Percentiles rank a stretch among this genome's conserved stretches.
Conservation (phyloP, 2,329 filamentous ascomycete genomes). For the Penicillium sp. region DNA sequence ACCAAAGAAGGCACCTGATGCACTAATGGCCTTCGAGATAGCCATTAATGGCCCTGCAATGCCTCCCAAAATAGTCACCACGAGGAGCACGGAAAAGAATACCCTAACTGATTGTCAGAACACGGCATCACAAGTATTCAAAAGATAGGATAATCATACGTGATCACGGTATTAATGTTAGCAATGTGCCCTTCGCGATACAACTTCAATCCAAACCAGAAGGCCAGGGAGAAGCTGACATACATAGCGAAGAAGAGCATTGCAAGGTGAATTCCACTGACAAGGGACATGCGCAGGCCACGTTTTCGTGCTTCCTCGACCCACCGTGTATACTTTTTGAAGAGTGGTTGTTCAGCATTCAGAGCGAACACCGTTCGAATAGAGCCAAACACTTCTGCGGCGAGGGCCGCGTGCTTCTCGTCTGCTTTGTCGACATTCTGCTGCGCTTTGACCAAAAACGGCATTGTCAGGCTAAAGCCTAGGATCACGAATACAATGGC, state of each 20-base stretch:
- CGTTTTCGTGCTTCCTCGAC: slow-evolving; percentile 39
- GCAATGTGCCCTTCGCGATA: slow-evolving; percentile 36
- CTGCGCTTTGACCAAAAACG: slow-evolving; percentile 36
- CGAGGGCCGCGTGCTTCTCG: slow-evolving; percentile 39
- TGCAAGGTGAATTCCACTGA: slow-evolving; percentile 35
- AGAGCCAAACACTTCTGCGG: slow-evolving; percentile 44
- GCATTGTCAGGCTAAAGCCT: slow-evolving; percentile 34
- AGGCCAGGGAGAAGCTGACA: slow-evolving; percentile 36
- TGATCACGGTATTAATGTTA: slow-evolving; percentile 40
- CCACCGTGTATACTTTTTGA: slow-evolving; percentile 38
- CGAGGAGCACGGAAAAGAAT: slow-evolving; percentile 37
- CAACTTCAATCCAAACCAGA: slow-evolving; percentile 41
- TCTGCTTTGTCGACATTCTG: slow-evolving; percentile 41
- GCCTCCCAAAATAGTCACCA: slow-evolving; percentile 27
- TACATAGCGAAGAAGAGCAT: slow-evolving; percentile 41
- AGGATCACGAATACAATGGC: slow-evolving; percentile 46
- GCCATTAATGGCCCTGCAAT: slow-evolving; percentile 37
- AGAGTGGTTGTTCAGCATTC: slow-evolving; percentile 42
- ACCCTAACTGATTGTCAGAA: slow-evolving; percentile 25
- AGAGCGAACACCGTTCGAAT: slow-evolving; percentile 49
- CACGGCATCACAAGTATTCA: neutral
- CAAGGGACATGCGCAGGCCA: slow-evolving; percentile 30
- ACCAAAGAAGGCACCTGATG: slow-evolving; percentile 34
- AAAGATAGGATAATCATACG: slow-evolving; percentile 21
- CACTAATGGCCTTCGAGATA: slow-evolving; percentile 37